Evolutionary conservation across 805 yeast genomes (phyloP).

Genomic region (Helenozyma baotianmanensis): DNA sequence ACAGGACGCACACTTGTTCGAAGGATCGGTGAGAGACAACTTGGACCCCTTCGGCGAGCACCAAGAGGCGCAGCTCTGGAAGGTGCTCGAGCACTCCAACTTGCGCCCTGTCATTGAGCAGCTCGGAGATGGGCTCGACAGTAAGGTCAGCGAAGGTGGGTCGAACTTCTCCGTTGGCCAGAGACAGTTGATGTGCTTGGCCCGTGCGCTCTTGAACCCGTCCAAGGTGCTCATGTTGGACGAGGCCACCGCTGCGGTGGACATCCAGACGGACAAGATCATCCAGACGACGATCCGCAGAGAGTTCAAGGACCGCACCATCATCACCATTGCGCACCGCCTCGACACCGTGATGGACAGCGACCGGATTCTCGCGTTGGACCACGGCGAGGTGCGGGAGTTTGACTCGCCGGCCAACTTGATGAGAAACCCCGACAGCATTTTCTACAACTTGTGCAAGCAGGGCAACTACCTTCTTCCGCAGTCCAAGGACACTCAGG

Average conservation of each 20-base stretch:
- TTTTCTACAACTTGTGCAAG: conserved; percentile 51
- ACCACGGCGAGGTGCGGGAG: conserved; percentile 20
- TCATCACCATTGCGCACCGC: conserved; percentile 26
- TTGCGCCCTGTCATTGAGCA: conserved; percentile 15
- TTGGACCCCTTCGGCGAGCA: conserved; percentile 64
- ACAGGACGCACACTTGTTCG: conserved; percentile 24
- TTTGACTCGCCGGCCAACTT: conserved; percentile 44
- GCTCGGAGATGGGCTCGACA: conserved; percentile 15
- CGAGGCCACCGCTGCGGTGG: conserved; percentile 24
- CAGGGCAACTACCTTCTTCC: conserved; percentile 36
- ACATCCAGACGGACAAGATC: conserved; percentile 25
- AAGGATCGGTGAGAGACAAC: conserved; percentile 22
- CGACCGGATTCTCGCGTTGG: conserved; percentile 23
- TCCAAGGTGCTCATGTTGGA: conserved; percentile 17
- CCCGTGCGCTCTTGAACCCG: conserved; percentile 20
- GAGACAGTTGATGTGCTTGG: conserved; percentile 21
- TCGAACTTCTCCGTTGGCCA: conserved; percentile 24
- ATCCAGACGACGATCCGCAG: conserved; percentile 22
- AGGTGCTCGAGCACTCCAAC: conserved; percentile 18
- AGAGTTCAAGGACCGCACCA: conserved; percentile 23
- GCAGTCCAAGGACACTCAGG: no score
- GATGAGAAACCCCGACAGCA: conserved; percentile 35
- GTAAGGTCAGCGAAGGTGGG: conserved; percentile 20
- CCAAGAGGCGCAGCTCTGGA: conserved; percentile 20
- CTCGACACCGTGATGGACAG: conserved; percentile 26